These are phyloP conservation scores for Scedosporium boydii DNA, from an alignment of 2,329 filamentous ascomycete species.

Conservation along the genomic window DNA sequence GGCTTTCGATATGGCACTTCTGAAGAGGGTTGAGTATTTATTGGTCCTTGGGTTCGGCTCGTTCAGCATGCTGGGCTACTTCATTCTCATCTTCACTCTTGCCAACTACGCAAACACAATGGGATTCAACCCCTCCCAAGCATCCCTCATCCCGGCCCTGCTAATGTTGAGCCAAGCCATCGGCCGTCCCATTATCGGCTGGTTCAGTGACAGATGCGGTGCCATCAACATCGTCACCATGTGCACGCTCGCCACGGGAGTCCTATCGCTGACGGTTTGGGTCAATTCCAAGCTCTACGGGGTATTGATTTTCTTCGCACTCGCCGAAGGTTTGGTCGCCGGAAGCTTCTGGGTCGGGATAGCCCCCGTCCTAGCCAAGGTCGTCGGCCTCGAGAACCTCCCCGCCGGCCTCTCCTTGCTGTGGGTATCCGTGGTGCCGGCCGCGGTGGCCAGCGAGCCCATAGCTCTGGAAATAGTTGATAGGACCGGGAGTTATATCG, in stretches of 20 bases:
- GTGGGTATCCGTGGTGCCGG: constrained; percentile 63
- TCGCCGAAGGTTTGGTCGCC: constrained; percentile 60
- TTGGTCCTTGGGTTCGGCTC: constrained; percentile 58
- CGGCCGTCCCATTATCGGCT: constrained; percentile 62
- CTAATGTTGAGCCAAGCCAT: constrained; percentile 60
- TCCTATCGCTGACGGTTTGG: constrained; percentile 65
- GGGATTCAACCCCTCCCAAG: constrained; percentile 57
- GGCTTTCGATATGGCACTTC: constrained; percentile 55
- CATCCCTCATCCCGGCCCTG: constrained; percentile 59
- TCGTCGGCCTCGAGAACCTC: constrained; percentile 60
- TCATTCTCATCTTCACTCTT: constrained; percentile 67
- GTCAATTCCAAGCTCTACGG: constrained; percentile 54
- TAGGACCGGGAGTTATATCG: constrained; percentile 36
- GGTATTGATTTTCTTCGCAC: constrained; percentile 60
- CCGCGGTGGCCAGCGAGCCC: constrained; percentile 58
- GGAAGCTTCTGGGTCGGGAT: constrained; percentile 65
- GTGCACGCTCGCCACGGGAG: constrained; percentile 53
- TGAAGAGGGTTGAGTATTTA: constrained; percentile 52
- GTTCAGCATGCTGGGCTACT: constrained; percentile 64
- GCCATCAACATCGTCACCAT: constrained; percentile 62
- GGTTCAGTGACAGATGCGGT: constrained; percentile 60
- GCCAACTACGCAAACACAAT: constrained; percentile 63
- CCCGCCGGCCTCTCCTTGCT: constrained; percentile 61
- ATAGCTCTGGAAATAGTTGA: constrained; percentile 49
- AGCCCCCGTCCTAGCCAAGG: constrained; percentile 61